Conservation (phyloP, 768 basidiomycete genomes). For the Rhodotorula paludigena region DNA sequence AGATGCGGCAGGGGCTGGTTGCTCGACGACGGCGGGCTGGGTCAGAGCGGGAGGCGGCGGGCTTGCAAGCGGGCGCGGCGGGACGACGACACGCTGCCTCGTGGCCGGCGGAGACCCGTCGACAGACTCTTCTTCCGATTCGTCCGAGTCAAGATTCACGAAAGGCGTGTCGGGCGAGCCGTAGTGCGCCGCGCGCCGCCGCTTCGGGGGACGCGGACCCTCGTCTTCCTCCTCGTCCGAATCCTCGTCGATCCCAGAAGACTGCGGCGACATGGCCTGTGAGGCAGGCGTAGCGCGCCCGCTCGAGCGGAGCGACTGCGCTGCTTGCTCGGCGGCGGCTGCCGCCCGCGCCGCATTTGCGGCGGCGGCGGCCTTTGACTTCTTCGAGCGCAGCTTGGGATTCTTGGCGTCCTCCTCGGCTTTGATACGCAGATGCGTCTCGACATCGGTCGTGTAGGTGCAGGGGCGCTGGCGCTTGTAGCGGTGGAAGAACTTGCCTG, state of each 20-base stretch:
- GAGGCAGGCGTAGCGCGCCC: not conserved
- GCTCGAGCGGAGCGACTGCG: not conserved
- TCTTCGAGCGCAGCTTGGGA: not conserved
- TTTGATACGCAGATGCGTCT: conserved; percentile 55
- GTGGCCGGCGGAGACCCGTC: conserved; percentile 3
- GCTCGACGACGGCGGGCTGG: too few relatives aligned
- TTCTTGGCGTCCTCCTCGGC: not conserved
- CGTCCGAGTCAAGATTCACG: conserved; percentile 20
- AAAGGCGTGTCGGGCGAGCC: conserved; percentile 33
- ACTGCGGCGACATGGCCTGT: conserved; percentile 18
- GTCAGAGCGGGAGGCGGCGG: too few relatives aligned
- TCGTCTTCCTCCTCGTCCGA: conserved; percentile 16
- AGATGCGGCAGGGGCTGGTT: too few relatives aligned
- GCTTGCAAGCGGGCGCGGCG: too few relatives aligned
- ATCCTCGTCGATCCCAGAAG: conserved; percentile 14
- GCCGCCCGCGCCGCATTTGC: not conserved
- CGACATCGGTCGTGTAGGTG: conserved; percentile 69
- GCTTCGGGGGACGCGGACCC: not conserved
- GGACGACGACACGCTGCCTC: not conserved
- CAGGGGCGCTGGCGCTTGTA: conserved; percentile 75
- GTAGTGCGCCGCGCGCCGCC: conserved; percentile 9
- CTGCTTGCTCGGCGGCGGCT: conserved; percentile 46
- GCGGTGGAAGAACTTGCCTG: conserved; percentile 86
- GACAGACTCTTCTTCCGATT: not conserved
- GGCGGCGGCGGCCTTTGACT: not conserved